phyloP scores from a whole-genome alignment of 2,329 filamentous ascomycete genomes.

The Aureobasidium pullulans region DNA sequence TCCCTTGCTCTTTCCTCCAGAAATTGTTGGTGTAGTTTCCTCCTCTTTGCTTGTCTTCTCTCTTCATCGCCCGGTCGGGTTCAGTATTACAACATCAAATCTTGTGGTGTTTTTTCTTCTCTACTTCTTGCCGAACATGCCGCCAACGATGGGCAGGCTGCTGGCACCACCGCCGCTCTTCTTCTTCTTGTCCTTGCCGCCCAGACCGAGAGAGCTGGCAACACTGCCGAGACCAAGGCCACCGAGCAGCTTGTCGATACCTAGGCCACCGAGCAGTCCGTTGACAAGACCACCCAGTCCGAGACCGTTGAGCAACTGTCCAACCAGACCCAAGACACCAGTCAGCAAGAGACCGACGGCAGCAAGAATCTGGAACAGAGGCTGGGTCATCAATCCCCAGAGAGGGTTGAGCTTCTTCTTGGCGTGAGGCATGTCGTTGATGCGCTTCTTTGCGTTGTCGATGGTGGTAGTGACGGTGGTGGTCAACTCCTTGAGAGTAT shows the following conservation, averaged over 20 bases:
- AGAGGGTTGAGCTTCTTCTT: conserved; percentile 93
- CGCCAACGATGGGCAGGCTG: conserved; percentile 40
- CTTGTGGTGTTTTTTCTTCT: conserved; percentile 23
- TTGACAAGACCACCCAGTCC: conserved; percentile 78
- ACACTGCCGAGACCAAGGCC: conserved; percentile 58
- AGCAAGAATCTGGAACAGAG: conserved; percentile 85
- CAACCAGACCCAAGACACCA: conserved; percentile 79
- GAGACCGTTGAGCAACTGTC: conserved; percentile 69
- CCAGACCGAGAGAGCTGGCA: conserved; percentile 46
- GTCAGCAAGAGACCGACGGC: conserved; percentile 76
- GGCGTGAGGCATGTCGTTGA: conserved; percentile 84
- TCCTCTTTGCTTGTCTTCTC: conserved; percentile 2
- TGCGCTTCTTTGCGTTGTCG: conserved; percentile 80
- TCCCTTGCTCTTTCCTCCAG: conserved; percentile 10
- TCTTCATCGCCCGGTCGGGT: not conserved
- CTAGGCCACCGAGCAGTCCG: conserved; percentile 67
- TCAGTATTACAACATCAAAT: not conserved
- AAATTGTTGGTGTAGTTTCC: conserved; percentile 1
- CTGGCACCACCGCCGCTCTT: conserved; percentile 25
- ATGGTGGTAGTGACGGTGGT: conserved; percentile 74
- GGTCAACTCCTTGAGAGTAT: conserved; percentile 78
- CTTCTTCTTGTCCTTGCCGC: conserved; percentile 46
- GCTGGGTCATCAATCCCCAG: conserved; percentile 75
- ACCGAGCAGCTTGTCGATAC: conserved; percentile 66
- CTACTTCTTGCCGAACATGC: conserved; percentile 37